phyloP scores from a whole-genome alignment of 768 basidiomycete species.

The Russula sp. region DNA sequence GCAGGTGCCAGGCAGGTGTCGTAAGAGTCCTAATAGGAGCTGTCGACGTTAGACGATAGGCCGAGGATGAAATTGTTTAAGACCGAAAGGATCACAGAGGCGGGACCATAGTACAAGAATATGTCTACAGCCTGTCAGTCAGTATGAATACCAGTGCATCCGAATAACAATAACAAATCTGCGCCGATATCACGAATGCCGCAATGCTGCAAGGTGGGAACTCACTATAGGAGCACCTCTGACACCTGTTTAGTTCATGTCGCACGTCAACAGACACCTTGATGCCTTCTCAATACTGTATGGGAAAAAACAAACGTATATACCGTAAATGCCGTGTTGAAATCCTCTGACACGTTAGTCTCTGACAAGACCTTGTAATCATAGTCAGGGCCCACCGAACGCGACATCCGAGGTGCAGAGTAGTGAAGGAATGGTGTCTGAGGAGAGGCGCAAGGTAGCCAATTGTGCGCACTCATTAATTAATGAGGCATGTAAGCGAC shows the following conservation, averaged over 20 bases:
- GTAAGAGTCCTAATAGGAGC: conserved; percentile 63
- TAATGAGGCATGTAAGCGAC: conserved; percentile 84
- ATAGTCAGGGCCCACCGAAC: conserved; percentile 56
- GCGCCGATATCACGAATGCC: not conserved
- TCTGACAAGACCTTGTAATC: conserved; percentile 68
- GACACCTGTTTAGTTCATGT: conserved; percentile 89
- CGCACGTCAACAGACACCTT: conserved; percentile 83
- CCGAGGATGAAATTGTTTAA: conserved; percentile 69
- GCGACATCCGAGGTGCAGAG: conserved; percentile 71
- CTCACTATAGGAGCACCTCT: conserved; percentile 74
- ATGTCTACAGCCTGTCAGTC: conserved; percentile 31
- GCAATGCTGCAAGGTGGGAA: conserved; percentile 10
- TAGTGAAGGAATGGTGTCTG: conserved; percentile 83
- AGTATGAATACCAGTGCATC: no score
- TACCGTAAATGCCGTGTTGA: conserved; percentile 69
- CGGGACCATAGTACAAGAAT: conserved; percentile 52
- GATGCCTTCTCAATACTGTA: no score
- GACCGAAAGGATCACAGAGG: conserved; percentile 51
- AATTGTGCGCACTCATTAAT: conserved; percentile 73
- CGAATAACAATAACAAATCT: conserved; percentile 26
- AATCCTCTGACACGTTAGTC: conserved; percentile 75
- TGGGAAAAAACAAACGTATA: conserved; percentile 31
- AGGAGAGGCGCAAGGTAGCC: conserved; percentile 81
- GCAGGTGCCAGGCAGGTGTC: conserved; percentile 70
- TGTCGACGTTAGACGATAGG: conserved; percentile 51